These are phyloP conservation scores for Morella rubra DNA, from an alignment of 306 rosid genomes.

Conservation along the genomic window DNA sequence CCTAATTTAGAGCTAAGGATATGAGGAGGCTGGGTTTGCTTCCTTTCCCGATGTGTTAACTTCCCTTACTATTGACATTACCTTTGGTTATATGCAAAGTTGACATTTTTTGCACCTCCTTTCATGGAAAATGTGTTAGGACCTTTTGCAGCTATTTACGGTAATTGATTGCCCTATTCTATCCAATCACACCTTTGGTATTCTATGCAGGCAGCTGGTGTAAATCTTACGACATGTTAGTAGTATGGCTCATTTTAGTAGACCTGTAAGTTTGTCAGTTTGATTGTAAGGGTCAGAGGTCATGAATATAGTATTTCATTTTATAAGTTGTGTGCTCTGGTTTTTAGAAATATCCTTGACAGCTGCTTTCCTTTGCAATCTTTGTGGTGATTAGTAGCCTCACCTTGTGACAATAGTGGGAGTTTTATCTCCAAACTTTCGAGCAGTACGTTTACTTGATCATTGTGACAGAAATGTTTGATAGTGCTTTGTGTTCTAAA, in stretches of 20 bases:
- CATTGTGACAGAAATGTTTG: not conserved
- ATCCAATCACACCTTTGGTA: conserved; percentile 21
- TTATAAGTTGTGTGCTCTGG: not conserved
- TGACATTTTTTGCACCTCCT: not conserved
- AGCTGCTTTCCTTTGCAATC: not conserved
- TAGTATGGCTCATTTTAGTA: conserved; percentile 21
- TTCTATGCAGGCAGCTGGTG: conserved; percentile 30
- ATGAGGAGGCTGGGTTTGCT: not conserved
- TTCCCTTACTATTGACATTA: not conserved
- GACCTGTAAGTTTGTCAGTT: conserved; percentile 27
- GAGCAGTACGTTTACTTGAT: not conserved
- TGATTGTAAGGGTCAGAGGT: conserved; percentile 7
- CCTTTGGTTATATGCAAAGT: not conserved
- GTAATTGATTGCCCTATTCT: conserved; percentile 2
- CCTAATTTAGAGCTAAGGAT: not conserved
- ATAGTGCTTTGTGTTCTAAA: not conserved
- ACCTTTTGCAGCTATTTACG: not conserved
- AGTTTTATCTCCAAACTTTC: not conserved
- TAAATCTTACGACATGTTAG: conserved; percentile 26
- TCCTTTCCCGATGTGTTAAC: not conserved
- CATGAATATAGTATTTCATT: conserved; percentile 1
- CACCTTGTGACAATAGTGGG: not conserved
- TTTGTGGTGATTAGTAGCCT: not conserved
- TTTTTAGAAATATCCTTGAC: not conserved
- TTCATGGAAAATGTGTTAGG: not conserved